A percentile compares a stretch with the other conserved stretches of the same genome.
Evolutionary conservation across 148 eudicot species (phyloP).

Genomic region (Diospyros lotus): DNA sequence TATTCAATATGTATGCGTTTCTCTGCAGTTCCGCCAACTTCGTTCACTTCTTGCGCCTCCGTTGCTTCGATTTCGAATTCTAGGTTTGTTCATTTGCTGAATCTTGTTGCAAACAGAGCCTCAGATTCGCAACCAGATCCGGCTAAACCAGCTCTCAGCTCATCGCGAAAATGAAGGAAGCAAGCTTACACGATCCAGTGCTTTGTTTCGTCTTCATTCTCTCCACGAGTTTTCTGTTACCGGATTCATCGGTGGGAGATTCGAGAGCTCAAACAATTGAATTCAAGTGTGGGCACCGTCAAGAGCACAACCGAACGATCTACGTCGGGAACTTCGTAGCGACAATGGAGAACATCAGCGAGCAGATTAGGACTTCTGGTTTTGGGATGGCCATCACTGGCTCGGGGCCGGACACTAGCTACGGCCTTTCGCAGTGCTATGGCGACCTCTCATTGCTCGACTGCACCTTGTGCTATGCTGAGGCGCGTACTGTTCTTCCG

Average conservation of each 20-base stretch:
- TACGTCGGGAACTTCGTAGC: slow-evolving; percentile 26
- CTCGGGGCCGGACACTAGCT: slow-evolving; percentile 32
- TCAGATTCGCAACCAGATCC: no score
- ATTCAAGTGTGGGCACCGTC: slow-evolving; percentile 21
- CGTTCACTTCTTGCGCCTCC: no score
- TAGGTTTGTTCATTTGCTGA: no score
- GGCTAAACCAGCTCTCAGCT: background rate
- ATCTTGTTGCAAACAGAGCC: no score
- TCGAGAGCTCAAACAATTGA: slow-evolving; percentile 19
- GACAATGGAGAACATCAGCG: slow-evolving; percentile 36
- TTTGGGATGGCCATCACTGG: slow-evolving; percentile 34
- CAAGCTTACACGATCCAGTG: background rate
- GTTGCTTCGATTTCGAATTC: no score
- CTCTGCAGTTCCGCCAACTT: no score
- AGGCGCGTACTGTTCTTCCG: slow-evolving; percentile 45
- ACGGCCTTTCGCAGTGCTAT: slow-evolving; percentile 52
- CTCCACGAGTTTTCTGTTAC: slow-evolving; percentile 3
- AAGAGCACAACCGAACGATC: slow-evolving; percentile 19
- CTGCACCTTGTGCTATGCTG: slow-evolving; percentile 50
- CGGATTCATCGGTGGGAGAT: slow-evolving; percentile 11
- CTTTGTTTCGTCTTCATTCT: background rate
- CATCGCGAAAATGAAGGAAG: slow-evolving; percentile 13
- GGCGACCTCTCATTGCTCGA: slow-evolving; percentile 50
- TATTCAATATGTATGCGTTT: no score
- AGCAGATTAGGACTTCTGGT: slow-evolving; percentile 23